Conservation (phyloP, 202 grass and related monocot species). For the Zoysia matrella region DNA sequence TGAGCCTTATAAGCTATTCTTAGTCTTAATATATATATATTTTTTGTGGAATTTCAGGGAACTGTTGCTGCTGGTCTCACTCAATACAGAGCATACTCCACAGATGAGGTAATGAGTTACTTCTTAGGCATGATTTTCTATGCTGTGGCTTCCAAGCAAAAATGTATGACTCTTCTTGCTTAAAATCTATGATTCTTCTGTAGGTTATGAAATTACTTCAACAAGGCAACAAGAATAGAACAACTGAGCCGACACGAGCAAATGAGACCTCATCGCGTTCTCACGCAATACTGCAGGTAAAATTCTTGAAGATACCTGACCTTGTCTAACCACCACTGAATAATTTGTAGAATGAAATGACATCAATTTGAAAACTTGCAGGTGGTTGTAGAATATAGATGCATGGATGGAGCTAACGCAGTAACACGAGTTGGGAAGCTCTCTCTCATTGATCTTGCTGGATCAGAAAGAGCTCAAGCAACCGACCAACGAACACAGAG, state of each 20-base stretch:
- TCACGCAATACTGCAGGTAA: conserved; percentile 94
- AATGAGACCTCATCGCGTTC: conserved; percentile 97
- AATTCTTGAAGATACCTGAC: conserved; percentile 5
- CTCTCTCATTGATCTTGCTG: conserved; percentile 92
- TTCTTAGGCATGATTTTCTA: conserved; percentile 28
- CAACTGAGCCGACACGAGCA: conserved; percentile 85
- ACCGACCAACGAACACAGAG: conserved; percentile 83
- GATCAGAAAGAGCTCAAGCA: conserved; percentile 94
- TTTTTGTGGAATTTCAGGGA: conserved; percentile 63
- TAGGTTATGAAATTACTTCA: conserved; percentile 97
- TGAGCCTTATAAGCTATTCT: not conserved
- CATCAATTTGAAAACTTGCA: conserved; percentile 38
- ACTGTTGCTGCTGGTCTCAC: conserved; percentile 86
- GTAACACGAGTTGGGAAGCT: conserved; percentile 75
- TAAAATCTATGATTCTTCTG: conserved; percentile 17
- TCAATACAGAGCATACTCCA: conserved; percentile 92
- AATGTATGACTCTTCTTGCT: conserved; percentile 14
- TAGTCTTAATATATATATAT: conserved; percentile 37
- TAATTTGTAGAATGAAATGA: conserved; percentile 23
- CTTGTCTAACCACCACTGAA: not conserved
- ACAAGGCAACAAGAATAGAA: conserved; percentile 93
- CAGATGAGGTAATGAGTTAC: conserved; percentile 72
- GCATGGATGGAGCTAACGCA: conserved; percentile 54
- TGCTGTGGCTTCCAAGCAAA: conserved; percentile 18
- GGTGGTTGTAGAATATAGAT: conserved; percentile 87